These are phyloP conservation scores for Naumovozyma baii DNA, from an alignment of 805 yeast species.

Conservation along the genomic window DNA sequence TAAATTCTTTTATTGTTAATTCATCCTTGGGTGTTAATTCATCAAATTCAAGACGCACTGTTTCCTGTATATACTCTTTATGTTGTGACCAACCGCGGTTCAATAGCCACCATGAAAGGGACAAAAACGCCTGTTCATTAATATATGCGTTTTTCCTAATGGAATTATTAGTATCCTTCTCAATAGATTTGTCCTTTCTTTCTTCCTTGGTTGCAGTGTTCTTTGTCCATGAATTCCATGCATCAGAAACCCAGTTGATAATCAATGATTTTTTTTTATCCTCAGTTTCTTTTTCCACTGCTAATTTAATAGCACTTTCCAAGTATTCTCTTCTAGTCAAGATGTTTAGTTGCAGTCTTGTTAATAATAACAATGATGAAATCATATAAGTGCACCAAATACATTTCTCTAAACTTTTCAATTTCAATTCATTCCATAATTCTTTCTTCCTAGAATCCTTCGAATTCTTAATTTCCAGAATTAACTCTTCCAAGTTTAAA, in stretches of 20 bases:
- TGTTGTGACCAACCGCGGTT: conserved; percentile 73
- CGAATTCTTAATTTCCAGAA: conserved; percentile 18
- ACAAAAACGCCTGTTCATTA: conserved; percentile 72
- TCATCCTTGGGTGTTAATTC: conserved; percentile 65
- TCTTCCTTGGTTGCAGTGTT: conserved; percentile 1
- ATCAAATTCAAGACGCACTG: conserved; percentile 53
- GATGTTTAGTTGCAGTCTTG: conserved; percentile 79
- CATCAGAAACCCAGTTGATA: conserved; percentile 4
- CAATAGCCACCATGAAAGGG: conserved; percentile 88
- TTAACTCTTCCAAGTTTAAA: conserved; percentile 21
- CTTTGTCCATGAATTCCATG: conserved; percentile 1
- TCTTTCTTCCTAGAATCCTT: conserved; percentile 42
- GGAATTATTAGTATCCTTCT: neutral
- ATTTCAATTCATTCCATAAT: conserved; percentile 77
- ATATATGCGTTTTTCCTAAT: conserved; percentile 29
- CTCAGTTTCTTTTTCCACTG: conserved; percentile 35
- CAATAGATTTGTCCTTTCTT: conserved; percentile 19
- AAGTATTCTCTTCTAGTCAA: conserved; percentile 80
- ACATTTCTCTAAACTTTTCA: conserved; percentile 62
- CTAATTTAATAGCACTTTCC: conserved; percentile 64
- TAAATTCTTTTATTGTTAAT: conserved; percentile 53
- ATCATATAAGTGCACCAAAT: conserved; percentile 61
- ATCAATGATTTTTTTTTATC: too few relatives aligned
- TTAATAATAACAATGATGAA: conserved; percentile 62
- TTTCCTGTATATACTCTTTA: conserved; percentile 41